A percentile compares a stretch with the other conserved stretches of the same genome.
These are phyloP conservation scores for Botrytis cinerea DNA, from an alignment of 2,329 filamentous ascomycete species.

Conservation along the genomic window DNA sequence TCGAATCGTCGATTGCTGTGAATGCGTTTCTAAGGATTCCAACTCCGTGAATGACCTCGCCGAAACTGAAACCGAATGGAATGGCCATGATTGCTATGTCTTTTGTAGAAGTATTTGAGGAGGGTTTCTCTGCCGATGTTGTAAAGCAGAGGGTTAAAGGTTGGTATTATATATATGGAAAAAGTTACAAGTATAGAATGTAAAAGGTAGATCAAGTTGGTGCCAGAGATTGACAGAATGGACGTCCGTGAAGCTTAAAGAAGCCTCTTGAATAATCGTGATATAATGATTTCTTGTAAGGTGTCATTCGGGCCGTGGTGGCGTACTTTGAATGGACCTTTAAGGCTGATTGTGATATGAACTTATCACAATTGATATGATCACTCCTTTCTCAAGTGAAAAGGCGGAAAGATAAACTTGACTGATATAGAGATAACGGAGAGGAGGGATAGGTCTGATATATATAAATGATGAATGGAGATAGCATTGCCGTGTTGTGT, in stretches of 20 bases:
- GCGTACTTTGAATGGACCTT: conserved; percentile 3
- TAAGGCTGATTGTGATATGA: conserved; percentile 15
- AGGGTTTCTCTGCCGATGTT: background rate
- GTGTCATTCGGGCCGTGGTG: conserved; percentile 22
- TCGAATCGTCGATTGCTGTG: conserved; percentile 18
- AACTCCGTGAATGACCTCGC: conserved; percentile 22
- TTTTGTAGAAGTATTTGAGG: background rate
- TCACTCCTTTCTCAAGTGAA: background rate
- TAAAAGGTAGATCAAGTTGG: conserved; percentile 9
- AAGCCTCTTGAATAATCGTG: conserved; percentile 25
- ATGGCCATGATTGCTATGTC: conserved; percentile 16
- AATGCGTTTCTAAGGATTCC: conserved; percentile 19
- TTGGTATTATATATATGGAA: background rate
- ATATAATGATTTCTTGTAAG: conserved; percentile 18
- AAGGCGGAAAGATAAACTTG: background rate
- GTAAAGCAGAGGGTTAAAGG: background rate
- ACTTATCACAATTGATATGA: conserved; percentile 10
- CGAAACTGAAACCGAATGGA: conserved; percentile 24
- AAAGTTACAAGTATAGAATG: conserved; percentile 5
- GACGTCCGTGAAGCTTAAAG: conserved; percentile 21
- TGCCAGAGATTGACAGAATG: conserved; percentile 17
- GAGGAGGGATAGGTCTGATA: conserved; percentile 5
- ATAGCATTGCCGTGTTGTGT: conserved; percentile 3
- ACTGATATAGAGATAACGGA: background rate
- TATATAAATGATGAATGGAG: conserved; percentile 18